Evolutionary conservation across 305 asterid species (phyloP), one percentile per base, ranked within the genome.

Genomic region (Fraxinus greggii): DNA sequence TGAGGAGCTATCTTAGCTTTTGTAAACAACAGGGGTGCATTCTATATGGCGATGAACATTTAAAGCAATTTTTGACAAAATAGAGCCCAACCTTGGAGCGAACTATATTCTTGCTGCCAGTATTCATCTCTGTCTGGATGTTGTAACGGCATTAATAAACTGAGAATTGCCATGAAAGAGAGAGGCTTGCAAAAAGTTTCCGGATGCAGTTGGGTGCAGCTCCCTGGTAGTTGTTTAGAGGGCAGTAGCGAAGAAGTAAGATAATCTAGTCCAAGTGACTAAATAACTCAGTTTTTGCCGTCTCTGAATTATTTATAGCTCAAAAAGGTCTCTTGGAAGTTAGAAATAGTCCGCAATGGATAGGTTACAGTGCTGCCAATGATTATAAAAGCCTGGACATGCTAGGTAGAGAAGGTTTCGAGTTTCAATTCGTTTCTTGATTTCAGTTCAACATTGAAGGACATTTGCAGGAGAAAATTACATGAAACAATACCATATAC

Each of bases 1-100:
- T 93, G 45, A 88, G 98, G 87, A 91, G 95, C 89, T 93, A 87
- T 79, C 84, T 91, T 17, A 91, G 92, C 82, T 90, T 94, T 75
- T 93, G 97, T 33, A 89, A 86, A 76, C 86, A 86, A 15, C 88
- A 90, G 26, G 90, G 88, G 29, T 38, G 76, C 69, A 80, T 74
- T 85, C 76, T 85, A 79, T 82, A 59, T 31, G 33, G 83, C 48
- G 89, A 93, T 26, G 80, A 88, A 70, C 79, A 77, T 78, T 74
- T 91, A 36, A 75, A 81, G 86, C 83, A 88, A 65, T 86, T 87
- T 78, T 81, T 93, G 54, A 87, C 4, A 79, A 88, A 85, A 81
- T 86, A 8, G 92, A 92, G 87, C 94, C 91, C 5, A 87, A 84
- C 2, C 65, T 89, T 17, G 95, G 93, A 81, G 88, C 92, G 15